Evolutionary conservation across 495 filamentous ascomycete species (phyloP).

Genomic region (Penicillium odoratum): DNA sequence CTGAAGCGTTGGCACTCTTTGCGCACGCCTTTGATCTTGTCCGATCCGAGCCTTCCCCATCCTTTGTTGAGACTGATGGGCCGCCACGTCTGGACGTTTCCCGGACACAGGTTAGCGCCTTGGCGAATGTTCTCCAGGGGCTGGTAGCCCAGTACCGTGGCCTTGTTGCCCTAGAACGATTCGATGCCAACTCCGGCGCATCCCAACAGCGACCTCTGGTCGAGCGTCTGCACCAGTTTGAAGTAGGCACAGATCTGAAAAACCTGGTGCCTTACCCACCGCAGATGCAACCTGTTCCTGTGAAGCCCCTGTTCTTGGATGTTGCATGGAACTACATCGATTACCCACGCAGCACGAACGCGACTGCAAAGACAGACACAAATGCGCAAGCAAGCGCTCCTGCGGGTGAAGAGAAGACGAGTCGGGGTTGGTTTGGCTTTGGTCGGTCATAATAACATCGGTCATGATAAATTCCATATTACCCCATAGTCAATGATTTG

Average conservation of each 20-base stretch:
- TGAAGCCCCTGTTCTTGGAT: slow-evolving; percentile 95
- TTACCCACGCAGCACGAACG: slow-evolving; percentile 64
- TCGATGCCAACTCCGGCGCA: slow-evolving; percentile 37
- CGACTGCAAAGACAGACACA: neutral
- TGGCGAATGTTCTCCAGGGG: slow-evolving; percentile 61
- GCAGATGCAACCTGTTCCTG: slow-evolving; percentile 75
- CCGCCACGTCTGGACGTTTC: slow-evolving; percentile 62
- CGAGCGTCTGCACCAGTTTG: slow-evolving; percentile 73
- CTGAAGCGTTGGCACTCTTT: slow-evolving; percentile 82
- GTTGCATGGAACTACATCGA: slow-evolving; percentile 98
- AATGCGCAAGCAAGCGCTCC: slow-evolving; percentile 21
- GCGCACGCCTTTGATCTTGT: slow-evolving; percentile 63
- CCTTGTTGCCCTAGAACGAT: slow-evolving; percentile 73
- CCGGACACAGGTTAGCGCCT: slow-evolving; percentile 50
- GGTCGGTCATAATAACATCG: slow-evolving; percentile 59
- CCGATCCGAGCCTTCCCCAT: slow-evolving; percentile 33
- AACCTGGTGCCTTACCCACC: slow-evolving; percentile 89
- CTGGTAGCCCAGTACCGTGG: slow-evolving; percentile 77
- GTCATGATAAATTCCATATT: slow-evolving; percentile 30
- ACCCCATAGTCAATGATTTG: slow-evolving; percentile 8
- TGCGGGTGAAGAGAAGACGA: slow-evolving; percentile 52
- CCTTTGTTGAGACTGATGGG: slow-evolving; percentile 32
- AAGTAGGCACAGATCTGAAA: slow-evolving; percentile 63
- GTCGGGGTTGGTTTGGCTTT: slow-evolving; percentile 88
- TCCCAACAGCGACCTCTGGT: slow-evolving; percentile 55